Evolutionary conservation across 129 eudicot species (phyloP).

Genomic region (Oenanthe sinensis): DNA sequence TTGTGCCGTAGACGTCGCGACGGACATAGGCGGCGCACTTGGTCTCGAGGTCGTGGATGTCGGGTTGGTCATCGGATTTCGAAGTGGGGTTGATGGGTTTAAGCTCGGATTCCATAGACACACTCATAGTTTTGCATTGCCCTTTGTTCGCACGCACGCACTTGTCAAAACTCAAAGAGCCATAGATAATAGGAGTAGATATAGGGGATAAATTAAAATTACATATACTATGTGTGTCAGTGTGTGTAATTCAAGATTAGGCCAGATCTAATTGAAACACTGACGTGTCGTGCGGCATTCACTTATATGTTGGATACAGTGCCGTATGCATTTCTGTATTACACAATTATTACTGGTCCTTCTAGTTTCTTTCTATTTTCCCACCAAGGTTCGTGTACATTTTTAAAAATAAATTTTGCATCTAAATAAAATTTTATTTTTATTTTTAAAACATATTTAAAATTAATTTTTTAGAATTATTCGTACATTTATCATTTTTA

Average conservation of each 20-base stretch:
- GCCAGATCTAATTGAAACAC: not conserved
- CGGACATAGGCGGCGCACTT: slow-evolving; percentile 68
- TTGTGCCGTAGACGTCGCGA: slow-evolving; percentile 68
- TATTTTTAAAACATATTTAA: no score
- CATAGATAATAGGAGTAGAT: not conserved
- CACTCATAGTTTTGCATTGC: not conserved
- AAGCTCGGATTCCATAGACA: slow-evolving; percentile 3
- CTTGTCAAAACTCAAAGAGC: not conserved
- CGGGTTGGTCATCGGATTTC: slow-evolving; percentile 21
- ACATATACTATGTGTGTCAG: no score
- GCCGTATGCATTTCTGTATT: no score
- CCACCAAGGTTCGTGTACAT: no score
- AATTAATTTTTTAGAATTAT: no score
- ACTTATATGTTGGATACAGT: no score
- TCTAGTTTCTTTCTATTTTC: no score
- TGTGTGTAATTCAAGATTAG: not conserved
- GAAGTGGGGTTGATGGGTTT: not conserved
- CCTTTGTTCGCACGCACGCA: not conserved
- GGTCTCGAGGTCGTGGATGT: slow-evolving; percentile 49
- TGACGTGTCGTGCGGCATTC: not conserved
- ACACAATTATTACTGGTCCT: no score
- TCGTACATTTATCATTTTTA: no score
- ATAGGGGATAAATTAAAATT: not conserved
- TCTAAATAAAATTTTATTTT: no score
- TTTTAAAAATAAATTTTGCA: no score